Percentiles rank a stretch among this genome's conserved stretches.
phyloP scores from a whole-genome alignment of 73 alveolate species.

The Tetrahymena malaccensis region DNA sequence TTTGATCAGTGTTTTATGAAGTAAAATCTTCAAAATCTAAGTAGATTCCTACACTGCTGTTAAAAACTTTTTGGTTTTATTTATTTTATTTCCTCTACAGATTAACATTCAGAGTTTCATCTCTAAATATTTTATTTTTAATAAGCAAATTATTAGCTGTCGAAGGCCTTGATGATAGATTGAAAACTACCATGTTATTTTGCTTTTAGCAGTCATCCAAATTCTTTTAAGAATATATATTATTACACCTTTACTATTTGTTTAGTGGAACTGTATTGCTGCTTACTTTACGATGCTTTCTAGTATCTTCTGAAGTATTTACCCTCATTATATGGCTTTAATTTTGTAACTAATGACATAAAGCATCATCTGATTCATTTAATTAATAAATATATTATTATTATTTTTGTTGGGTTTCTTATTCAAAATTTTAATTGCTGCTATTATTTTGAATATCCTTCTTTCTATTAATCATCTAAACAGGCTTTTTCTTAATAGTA shows the following conservation, averaged over 20 bases:
- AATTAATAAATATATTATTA: neutral
- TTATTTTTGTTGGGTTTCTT: too few relatives aligned
- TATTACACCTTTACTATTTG: neutral
- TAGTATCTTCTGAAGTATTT: neutral
- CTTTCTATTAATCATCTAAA: too few relatives aligned
- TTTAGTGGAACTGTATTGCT: neutral
- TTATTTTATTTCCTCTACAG: neutral
- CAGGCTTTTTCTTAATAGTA: neutral
- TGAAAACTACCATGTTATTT: neutral
- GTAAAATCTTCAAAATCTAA: neutral
- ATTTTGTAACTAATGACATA: neutral
- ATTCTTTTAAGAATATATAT: neutral
- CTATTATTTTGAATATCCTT: neutral
- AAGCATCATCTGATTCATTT: neutral
- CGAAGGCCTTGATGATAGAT: neutral
- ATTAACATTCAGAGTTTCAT: neutral
- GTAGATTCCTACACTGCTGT: neutral
- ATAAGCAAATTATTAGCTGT: neutral
- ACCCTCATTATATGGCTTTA: neutral
- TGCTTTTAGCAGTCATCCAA: neutral
- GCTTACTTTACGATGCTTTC: neutral
- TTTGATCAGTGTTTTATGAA: neutral
- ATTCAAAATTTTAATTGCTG: too few relatives aligned
- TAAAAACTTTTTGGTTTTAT: neutral
- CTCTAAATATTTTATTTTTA: neutral